Conservation (phyloP, 2,329 filamentous ascomycete species). For the Coniochaeta sp. region DNA sequence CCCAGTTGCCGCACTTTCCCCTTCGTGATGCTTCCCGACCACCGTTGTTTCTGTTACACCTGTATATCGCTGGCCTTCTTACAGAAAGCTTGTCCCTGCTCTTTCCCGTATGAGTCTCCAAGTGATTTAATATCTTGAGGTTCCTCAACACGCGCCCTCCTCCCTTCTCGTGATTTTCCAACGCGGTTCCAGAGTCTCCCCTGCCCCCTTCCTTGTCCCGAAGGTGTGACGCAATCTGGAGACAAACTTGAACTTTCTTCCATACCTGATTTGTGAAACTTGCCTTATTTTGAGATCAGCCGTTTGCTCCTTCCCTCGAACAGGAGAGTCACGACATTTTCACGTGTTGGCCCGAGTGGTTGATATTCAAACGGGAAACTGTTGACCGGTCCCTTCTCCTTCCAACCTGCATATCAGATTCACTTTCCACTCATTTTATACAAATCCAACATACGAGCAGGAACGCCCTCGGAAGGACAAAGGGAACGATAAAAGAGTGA, state of each 20-base stretch:
- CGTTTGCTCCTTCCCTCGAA: neutral
- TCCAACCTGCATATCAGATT: no score
- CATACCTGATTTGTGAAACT: neutral
- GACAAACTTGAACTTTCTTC: neutral
- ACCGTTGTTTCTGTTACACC: neutral
- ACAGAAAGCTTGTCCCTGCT: neutral
- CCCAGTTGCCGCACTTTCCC: neutral
- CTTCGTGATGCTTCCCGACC: neutral
- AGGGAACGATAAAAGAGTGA: neutral
- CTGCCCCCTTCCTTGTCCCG: neutral
- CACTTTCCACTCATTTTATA: no score
- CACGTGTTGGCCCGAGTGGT: neutral
- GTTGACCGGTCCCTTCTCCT: neutral
- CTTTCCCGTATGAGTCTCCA: neutral
- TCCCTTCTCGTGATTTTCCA: no score
- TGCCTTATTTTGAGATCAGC: neutral
- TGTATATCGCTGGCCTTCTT: neutral
- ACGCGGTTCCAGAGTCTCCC: neutral
- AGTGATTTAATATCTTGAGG: neutral
- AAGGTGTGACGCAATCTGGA: neutral
- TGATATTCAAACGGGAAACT: neutral
- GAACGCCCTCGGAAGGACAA: neutral
- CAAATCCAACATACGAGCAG: no score
- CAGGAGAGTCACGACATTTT: neutral
- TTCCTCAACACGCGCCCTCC: neutral